These are phyloP conservation scores for Wickerhamiella slavikovae DNA, from an alignment of 805 yeast species.

Conservation along the genomic window DNA sequence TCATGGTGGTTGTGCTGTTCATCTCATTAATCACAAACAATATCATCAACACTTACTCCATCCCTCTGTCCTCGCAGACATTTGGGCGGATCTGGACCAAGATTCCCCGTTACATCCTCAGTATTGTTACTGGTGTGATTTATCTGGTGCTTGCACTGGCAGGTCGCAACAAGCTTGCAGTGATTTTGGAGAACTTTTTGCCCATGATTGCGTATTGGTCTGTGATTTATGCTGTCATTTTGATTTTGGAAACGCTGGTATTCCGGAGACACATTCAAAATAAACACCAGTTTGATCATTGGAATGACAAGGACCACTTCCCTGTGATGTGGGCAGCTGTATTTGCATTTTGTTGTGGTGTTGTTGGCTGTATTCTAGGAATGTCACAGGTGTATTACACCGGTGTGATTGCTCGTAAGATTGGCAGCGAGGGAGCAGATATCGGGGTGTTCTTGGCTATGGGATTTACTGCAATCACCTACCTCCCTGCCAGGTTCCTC, in stretches of 20 bases:
- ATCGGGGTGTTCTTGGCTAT: conserved; percentile 62
- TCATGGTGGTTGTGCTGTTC: conserved; percentile 46
- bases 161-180: conserved; percentile 52
- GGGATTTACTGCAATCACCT: conserved; percentile 45
- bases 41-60: conserved; percentile 60
- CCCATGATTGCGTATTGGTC: conserved; percentile 92
- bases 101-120: conserved; percentile 65
- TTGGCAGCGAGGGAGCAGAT: conserved; percentile 60
- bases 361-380: conserved; percentile 66
- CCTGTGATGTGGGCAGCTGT: conserved; percentile 60
- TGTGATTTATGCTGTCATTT: conserved; percentile 51
- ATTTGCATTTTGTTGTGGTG: conserved; percentile 43
- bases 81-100: conserved; percentile 26
- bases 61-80: conserved; percentile 60
- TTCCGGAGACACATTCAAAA: conserved; percentile 36
- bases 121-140: conserved; percentile 37
- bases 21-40: conserved; percentile 66
- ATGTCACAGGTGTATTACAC: conserved; percentile 75
- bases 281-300: conserved; percentile 49
- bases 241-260: conserved; percentile 50
- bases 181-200: conserved; percentile 57
- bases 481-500: conserved; percentile 41
- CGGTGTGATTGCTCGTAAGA: conserved; percentile 47
- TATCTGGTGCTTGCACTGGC: conserved; percentile 54
- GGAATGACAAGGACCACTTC: conserved; percentile 41